A percentile compares a stretch with the other conserved stretches of the same genome.
phyloP scores from a whole-genome alignment of 768 basidiomycete genomes.

The Boletus reticuloceps region DNA sequence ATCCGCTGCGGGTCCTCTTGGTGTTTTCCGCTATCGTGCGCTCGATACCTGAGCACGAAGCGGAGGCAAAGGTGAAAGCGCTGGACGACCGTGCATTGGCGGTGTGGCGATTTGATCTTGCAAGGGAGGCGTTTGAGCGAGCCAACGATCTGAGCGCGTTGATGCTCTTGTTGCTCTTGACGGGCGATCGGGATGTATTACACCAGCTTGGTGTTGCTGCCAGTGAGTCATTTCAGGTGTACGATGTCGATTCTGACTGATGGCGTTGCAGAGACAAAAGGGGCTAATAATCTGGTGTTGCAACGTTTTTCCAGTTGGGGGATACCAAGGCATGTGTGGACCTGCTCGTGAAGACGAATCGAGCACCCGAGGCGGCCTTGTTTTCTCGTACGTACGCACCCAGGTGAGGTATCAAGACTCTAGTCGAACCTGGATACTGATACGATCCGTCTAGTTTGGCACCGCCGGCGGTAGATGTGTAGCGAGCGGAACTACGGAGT shows the following conservation, averaged over 20 bases:
- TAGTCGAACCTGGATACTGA: neutral
- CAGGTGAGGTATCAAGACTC: conserved; percentile 40
- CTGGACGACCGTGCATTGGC: conserved; percentile 93
- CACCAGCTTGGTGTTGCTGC: conserved; percentile 62
- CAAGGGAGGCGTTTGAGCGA: conserved; percentile 83
- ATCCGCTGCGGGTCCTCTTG: no score
- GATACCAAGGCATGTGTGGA: conserved; percentile 79
- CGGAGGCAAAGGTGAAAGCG: conserved; percentile 87
- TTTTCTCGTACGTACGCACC: conserved; percentile 95
- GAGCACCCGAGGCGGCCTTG: conserved; percentile 88
- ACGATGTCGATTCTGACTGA: neutral
- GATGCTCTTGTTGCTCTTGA: conserved; percentile 77
- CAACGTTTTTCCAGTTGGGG: conserved; percentile 79
- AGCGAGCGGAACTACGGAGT: conserved; percentile 69
- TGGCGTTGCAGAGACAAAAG: conserved; percentile 54
- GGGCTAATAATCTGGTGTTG: conserved; percentile 93
- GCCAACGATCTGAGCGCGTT: conserved; percentile 83
- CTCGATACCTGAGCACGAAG: conserved; percentile 64
- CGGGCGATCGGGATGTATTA: conserved; percentile 76
- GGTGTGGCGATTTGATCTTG: conserved; percentile 93
- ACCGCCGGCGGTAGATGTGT: conserved; percentile 66
- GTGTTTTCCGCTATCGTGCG: no score
- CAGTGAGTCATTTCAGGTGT: conserved; percentile 41
- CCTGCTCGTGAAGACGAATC: conserved; percentile 77
- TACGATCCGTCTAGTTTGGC: conserved; percentile 44